Conservation (phyloP, 805 yeast genomes). For the Suhomyces sp. region DNA sequence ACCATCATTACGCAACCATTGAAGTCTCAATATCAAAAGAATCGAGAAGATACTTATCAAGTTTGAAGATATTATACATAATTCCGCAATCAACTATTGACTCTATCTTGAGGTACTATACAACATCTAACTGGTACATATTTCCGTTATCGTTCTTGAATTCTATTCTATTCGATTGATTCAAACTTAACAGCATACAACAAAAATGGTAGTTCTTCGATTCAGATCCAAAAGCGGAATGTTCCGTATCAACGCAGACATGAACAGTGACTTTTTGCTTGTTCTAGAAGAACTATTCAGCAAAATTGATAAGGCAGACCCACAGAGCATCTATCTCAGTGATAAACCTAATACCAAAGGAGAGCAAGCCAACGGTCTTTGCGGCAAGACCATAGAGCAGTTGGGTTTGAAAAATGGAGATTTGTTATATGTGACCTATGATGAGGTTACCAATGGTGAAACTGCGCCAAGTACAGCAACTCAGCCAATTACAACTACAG, state of each 20-base stretch:
- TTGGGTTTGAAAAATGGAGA: conserved; percentile 60
- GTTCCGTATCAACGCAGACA: conserved; percentile 60
- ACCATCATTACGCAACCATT: too few relatives aligned
- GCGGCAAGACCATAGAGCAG: conserved; percentile 37
- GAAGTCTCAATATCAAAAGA: too few relatives aligned
- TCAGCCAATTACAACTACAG: background rate
- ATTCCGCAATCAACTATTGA: too few relatives aligned
- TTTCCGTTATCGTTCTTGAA: too few relatives aligned
- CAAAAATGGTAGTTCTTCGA: conserved; percentile 46
- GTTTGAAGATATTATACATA: too few relatives aligned
- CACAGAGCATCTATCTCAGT: conserved; percentile 38
- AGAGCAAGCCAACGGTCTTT: conserved; percentile 35
- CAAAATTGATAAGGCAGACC: conserved; percentile 21
- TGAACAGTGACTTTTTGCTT: conserved; percentile 40
- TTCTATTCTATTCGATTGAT: too few relatives aligned
- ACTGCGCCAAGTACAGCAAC: conserved; percentile 18
- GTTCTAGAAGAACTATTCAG: conserved; percentile 42
- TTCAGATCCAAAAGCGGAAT: conserved; percentile 85
- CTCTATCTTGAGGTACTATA: too few relatives aligned
- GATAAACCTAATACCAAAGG: conserved; percentile 47
- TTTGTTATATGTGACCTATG: conserved; percentile 48
- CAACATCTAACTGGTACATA: too few relatives aligned
- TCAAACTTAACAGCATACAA: conserved; percentile 1
- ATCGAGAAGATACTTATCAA: too few relatives aligned
- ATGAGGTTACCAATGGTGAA: conserved; percentile 12